Base-by-base conservation (phyloP, 106 monocot species). In the Cymbidium sinense region DNA sequence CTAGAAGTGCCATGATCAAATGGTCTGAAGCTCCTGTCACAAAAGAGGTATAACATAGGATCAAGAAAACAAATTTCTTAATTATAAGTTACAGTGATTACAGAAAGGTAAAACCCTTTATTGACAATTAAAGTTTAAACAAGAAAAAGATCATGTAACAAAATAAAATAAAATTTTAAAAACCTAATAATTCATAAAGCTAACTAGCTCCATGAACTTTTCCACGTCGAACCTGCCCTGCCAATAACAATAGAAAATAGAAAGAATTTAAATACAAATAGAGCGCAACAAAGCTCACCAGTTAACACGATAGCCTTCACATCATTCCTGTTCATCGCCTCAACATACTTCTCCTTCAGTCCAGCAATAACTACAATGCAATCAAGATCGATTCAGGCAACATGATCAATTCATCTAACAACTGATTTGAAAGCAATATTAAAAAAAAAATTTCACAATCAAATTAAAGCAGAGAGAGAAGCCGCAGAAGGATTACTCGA, bases 231-330 rank as follows among this genome's bases (percentile, higher is more conserved):
- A 9, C 4, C 54, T 54, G 21, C n/a, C 18, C 18, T 20, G 54
- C 54, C 18, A 54, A 54, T 20, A n/a, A 54, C 9, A 41, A 41
- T 41, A 15, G 21, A 0, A 19, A n/a, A 54, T 54, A n/a, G 18
- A 54, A n/a, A 54, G 2, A 54, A 19, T n/a, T 28, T 12, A 70
- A 70, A 35, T 5, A 70, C 12, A 33, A 70, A 70, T 20, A 11
- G 34, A 34, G 20, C 31, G 17, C 31, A 70, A 34, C n/a, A 35
- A 77, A 73, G 17, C 85, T 81, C 77, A 96, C 96, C 96, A 15
- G 91, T 96, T 23, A 96, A 65, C 15, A 96, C 96, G 30, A 96
- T 88, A 12, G 96, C 96, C 70, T 89, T 93, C 58, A 96, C 89
- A 35, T 96, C 96, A 6, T 79, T 83, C 72, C 91, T 83, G 23